Base-by-base conservation (phyloP, 179 eudicot species). In the Pouteria campechiana region DNA sequence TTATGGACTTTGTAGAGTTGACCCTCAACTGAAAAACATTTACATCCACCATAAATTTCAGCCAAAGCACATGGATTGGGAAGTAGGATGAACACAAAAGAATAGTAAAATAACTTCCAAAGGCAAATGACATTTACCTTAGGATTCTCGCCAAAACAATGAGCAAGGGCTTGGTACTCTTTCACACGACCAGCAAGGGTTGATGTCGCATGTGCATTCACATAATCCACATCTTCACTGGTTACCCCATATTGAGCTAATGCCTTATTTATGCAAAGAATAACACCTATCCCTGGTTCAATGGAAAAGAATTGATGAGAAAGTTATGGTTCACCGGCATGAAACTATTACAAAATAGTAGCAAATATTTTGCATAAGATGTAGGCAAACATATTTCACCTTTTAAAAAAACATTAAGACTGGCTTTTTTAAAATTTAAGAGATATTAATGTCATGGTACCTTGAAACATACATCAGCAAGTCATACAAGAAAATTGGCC, bases 171-270 rank as follows among this genome's bases (percentile, higher is more conserved):
- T 59, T 85, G 86, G 60, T 81, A 89, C 56, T 89, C 97, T 62
- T 78, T 89, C 15, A 89, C 65, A 42, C 85, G 95, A 35, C 93
- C 97, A 30, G 76, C 61, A 32, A 81, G 97, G 15, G 97, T 89
- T 17, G 97, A 89, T 22, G 95, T 85, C 47, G 93, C 97, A 59
- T 89, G 97, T 41, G 95, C 95, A 60, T 89, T 89, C 41, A 89
- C 79, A 56, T 89, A 89, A 60, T 89, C 85, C 41, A 89, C 81
- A 44, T 89, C 95, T 72, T 85, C 95, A 61, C 56, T 85, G 39
- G 86, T 44, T 33, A 89, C 58, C 53, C 93, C 93, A 39, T 89
- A 68, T 50, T 78, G 83, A 49, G 73, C 70, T 48, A 85, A 73
- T 37, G 95, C 97, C 72, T 81, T 89, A 65, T 89, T 82, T 50